Evolutionary conservation across 2,329 filamentous ascomycete species (phyloP).

Genomic region (Verticillium longisporum): DNA sequence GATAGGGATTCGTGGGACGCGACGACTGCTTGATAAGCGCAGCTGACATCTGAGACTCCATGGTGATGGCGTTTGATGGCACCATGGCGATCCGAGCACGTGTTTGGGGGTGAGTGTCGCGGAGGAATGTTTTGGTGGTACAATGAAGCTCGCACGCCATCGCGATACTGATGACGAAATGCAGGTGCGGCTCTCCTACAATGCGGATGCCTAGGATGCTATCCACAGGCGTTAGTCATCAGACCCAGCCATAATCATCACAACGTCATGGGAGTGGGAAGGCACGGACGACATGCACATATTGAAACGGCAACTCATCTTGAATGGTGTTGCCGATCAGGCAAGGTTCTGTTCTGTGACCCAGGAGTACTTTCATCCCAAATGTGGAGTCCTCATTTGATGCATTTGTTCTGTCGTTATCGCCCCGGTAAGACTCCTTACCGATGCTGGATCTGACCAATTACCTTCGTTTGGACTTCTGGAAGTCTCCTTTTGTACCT

Average conservation of each 20-base stretch:
- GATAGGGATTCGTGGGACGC: not conserved
- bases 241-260: not conserved
- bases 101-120: not conserved
- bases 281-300: no score
- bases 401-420: no score
- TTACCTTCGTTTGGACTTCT: no score
- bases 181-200: not conserved
- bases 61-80: slow-evolving; percentile 1
- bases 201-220: not conserved
- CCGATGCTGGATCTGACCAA: no score
- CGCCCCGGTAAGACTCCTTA: no score
- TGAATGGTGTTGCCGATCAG: no score
- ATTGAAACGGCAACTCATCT: no score
- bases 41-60: not conserved
- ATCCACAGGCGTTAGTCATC: not conserved
- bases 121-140: not conserved
- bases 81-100: not conserved
- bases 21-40: not conserved
- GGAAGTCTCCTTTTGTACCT: no score
- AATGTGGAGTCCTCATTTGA: no score
- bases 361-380: no score
- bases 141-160: not conserved
- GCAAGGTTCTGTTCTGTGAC: no score
- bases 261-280: not conserved
- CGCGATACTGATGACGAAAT: not conserved